phyloP scores from a whole-genome alignment of 306 rosid species.

The Rosa lucieae region DNA sequence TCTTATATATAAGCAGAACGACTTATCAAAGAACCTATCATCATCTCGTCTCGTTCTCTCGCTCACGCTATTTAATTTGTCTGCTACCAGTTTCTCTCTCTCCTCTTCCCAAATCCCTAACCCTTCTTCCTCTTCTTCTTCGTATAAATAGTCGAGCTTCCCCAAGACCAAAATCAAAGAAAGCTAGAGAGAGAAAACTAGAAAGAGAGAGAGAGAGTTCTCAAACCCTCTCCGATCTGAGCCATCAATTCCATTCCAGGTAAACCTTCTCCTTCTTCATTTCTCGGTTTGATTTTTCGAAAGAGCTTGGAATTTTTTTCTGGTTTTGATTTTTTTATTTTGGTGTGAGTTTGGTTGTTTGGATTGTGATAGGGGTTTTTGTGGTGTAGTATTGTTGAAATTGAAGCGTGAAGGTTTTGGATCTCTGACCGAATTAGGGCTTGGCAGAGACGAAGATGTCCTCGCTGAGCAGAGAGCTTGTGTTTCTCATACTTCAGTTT shows the following conservation, averaged over 20 bases:
- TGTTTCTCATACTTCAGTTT: constrained; percentile 99
- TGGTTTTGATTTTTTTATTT: neutral
- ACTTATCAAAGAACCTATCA: constrained; percentile 12
- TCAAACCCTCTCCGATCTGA: constrained; percentile 69
- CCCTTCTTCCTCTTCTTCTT: constrained; percentile 26
- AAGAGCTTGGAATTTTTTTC: neutral
- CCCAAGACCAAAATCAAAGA: constrained; percentile 9
- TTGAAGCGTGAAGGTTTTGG: constrained; percentile 58
- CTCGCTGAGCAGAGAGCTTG: constrained; percentile 98
- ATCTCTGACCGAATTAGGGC: constrained; percentile 39
- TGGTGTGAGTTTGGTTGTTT: neutral
- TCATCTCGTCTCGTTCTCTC: constrained; percentile 41
- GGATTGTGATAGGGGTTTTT: constrained; percentile 33
- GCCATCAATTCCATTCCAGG: constrained; percentile 40
- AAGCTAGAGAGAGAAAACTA: constrained; percentile 38
- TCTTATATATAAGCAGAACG: accelerated
- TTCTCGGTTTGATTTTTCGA: constrained; percentile 19
- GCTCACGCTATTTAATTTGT: constrained; percentile 84
- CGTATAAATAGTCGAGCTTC: constrained; percentile 74
- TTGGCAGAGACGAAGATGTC: constrained; percentile 63
- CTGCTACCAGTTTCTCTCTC: constrained; percentile 47
- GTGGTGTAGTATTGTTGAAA: constrained; percentile 38
- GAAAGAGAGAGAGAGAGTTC: constrained; percentile 49
- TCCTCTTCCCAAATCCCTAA: constrained; percentile 83
- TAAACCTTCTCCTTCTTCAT: constrained; percentile 24